Base-by-base conservation (phyloP, 164 flowering plant species). In the Protea cynaroides region DNA sequence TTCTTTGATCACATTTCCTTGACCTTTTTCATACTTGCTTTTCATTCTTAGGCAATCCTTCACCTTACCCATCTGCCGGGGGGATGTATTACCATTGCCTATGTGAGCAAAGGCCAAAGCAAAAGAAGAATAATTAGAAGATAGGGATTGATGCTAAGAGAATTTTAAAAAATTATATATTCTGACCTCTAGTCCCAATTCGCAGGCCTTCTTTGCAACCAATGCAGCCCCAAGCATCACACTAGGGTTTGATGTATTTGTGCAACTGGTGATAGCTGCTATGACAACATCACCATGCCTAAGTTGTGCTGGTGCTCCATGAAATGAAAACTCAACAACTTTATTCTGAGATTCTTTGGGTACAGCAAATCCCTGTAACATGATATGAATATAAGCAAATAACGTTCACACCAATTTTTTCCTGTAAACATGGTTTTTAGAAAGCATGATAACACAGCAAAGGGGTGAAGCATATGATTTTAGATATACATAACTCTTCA, bases 211-310 rank as follows among this genome's bases (percentile, higher is more conserved):
- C 70, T 89, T 92, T 1, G 98, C 98, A 61, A 89, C 92, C 67
- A 92, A 83, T 62, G 78, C 98, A 63, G 96, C 96, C 38, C 98
- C 98, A 71, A 92, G 92, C 98, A 92, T 92, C 44, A 92, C 98
- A 74, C 96, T 92, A 8, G 98, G 98, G 67, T 92, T 92, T 64
- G 98, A 89, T 68, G 98, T 92, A 73, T 92, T 92, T 34, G 98
- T 92, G 74, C 98, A 92, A 67, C 98, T 92, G 18, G 98, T 92
- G 73, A 92, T 92, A 34, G 98, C 98, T 70, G 98, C 95, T 76
- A 92, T 92, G 62, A 92, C 98, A 65, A 92, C 95, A 79, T 86
- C 84, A 2, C 98, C 98, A 70, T 92, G 98, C 75, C 74, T 92
- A 25, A 92, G 80, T 65, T 89, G 86, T 51, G 96, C 90, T 25